Evolutionary conservation across 805 yeast species (phyloP).

Genomic region (Yarrowia sp.): DNA sequence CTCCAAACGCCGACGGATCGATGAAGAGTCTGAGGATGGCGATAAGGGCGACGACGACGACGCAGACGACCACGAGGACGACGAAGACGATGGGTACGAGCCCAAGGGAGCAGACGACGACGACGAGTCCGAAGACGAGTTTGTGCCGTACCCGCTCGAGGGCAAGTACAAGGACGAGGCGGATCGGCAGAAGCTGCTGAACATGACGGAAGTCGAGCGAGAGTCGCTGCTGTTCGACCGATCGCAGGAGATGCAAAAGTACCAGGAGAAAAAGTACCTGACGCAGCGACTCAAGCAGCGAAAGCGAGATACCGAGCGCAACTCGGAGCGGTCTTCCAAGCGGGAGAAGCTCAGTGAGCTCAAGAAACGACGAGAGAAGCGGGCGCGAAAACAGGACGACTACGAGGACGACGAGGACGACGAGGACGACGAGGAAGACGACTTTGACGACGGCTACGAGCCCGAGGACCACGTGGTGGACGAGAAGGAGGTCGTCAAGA

Average conservation of each 20-base stretch:
- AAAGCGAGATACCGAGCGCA: slow-evolving; percentile 36
- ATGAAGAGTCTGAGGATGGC: slow-evolving; percentile 39
- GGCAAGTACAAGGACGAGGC: slow-evolving; percentile 83
- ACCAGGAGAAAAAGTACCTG: slow-evolving; percentile 76
- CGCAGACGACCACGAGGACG: slow-evolving; percentile 38
- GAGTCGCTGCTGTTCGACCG: slow-evolving; percentile 91
- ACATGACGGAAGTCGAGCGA: slow-evolving; percentile 87
- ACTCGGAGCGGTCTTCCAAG: slow-evolving; percentile 36
- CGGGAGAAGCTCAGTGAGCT: slow-evolving; percentile 63
- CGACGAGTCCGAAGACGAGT: slow-evolving; percentile 35
- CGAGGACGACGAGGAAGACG: slow-evolving; percentile 40
- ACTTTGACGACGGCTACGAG: slow-evolving; percentile 49
- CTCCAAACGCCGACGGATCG: slow-evolving; percentile 30
- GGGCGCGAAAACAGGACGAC: slow-evolving; percentile 29
- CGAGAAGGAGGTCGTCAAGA: slow-evolving; percentile 36
- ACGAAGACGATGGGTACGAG: slow-evolving; percentile 33
- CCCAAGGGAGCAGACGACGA: slow-evolving; percentile 38
- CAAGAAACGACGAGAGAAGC: slow-evolving; percentile 71
- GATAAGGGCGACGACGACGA: slow-evolving; percentile 32
- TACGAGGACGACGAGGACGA: slow-evolving; percentile 37
- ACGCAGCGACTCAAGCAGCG: slow-evolving; percentile 67
- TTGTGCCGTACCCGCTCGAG: slow-evolving; percentile 82
- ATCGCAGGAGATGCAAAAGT: slow-evolving; percentile 85
- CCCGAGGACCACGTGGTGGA: slow-evolving; percentile 49
- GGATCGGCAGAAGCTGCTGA: slow-evolving; percentile 63